Percentiles rank a stretch among this genome's conserved stretches.
These are phyloP conservation scores for Saksenaea oblongispora DNA, from an alignment of 371 early-diverging fungal species.

Conservation along the genomic window DNA sequence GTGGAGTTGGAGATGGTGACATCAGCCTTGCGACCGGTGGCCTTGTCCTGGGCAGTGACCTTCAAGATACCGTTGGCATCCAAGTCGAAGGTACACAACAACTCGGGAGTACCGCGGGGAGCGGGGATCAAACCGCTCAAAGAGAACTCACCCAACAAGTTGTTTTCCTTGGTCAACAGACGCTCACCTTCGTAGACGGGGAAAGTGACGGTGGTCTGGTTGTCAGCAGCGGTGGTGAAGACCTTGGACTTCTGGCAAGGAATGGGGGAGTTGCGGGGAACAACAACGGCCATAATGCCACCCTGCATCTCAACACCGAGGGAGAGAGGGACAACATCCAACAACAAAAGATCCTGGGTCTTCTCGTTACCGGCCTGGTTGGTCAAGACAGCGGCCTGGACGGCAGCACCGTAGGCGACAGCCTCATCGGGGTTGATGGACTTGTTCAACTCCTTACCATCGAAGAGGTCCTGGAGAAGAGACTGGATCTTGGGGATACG, in stretches of 20 bases:
- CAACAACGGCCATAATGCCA: slow-evolving; percentile 77
- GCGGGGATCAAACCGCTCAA: slow-evolving; percentile 87
- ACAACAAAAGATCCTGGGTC: slow-evolving; percentile 75
- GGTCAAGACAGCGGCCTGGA: slow-evolving; percentile 87
- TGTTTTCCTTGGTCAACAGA: slow-evolving; percentile 90
- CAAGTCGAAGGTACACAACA: slow-evolving; percentile 92
- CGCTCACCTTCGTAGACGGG: slow-evolving; percentile 95
- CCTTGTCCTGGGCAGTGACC: slow-evolving; percentile 92
- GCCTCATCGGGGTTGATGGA: slow-evolving; percentile 96
- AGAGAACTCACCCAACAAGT: slow-evolving; percentile 91
- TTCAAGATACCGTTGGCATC: slow-evolving; percentile 96
- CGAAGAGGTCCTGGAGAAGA: slow-evolving; percentile 94
- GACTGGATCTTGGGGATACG: slow-evolving; percentile 99
- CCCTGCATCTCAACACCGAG: slow-evolving; percentile 95
- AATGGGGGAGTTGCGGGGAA: slow-evolving; percentile 89
- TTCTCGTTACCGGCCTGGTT: slow-evolving; percentile 61
- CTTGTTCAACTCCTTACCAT: slow-evolving; percentile 84
- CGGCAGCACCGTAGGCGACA: slow-evolving; percentile 96
- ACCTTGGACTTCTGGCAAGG: slow-evolving; percentile 90
- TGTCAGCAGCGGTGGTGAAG: slow-evolving; percentile 95
- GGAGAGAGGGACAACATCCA: slow-evolving; percentile 91
- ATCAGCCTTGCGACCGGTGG: slow-evolving; percentile 86
- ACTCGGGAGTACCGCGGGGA: slow-evolving; percentile 89
- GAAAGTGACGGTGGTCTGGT: slow-evolving; percentile 92
- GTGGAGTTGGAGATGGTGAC: slow-evolving; percentile 93